Conservation (phyloP, 169 alveolate species). For the Eimeria necatrix region DNA sequence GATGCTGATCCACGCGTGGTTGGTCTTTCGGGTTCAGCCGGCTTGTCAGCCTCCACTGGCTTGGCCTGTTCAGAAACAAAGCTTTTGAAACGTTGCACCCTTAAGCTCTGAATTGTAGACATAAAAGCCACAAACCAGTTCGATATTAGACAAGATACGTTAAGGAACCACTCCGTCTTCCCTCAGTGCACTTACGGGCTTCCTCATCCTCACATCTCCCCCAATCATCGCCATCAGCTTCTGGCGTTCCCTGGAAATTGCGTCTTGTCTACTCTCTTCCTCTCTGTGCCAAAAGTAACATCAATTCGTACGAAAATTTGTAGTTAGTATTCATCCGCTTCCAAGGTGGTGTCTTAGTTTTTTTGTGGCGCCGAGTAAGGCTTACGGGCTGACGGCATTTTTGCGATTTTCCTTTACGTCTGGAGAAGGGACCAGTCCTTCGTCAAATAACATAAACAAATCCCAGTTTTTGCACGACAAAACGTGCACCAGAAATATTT, state of each 20-base stretch:
- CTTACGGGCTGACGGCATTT: neutral
- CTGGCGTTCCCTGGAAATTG: neutral
- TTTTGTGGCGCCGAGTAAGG: too few species aligned
- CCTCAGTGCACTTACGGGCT: neutral
- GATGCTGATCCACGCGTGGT: neutral
- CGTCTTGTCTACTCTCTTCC: neutral
- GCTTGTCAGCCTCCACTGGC: neutral
- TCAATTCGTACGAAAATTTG: too few species aligned
- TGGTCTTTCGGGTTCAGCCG: too few species aligned
- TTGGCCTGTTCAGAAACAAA: neutral
- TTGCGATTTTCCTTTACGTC: neutral
- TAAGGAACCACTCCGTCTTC: neutral
- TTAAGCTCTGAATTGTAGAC: neutral
- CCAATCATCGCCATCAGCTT: neutral
- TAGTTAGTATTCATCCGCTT: too few species aligned
- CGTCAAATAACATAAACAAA: neutral
- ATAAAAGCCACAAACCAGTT: neutral
- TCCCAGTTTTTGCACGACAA: conserved; percentile 19
- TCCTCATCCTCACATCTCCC: neutral
- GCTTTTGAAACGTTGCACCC: neutral
- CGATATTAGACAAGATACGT: neutral
- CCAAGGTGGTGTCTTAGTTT: too few species aligned
- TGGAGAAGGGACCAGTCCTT: neutral
- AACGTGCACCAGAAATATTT: neutral
- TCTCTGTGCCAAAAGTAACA: neutral